phyloP scores from a whole-genome alignment of 2,329 filamentous ascomycete genomes.

The Fusarium tuaranense region DNA sequence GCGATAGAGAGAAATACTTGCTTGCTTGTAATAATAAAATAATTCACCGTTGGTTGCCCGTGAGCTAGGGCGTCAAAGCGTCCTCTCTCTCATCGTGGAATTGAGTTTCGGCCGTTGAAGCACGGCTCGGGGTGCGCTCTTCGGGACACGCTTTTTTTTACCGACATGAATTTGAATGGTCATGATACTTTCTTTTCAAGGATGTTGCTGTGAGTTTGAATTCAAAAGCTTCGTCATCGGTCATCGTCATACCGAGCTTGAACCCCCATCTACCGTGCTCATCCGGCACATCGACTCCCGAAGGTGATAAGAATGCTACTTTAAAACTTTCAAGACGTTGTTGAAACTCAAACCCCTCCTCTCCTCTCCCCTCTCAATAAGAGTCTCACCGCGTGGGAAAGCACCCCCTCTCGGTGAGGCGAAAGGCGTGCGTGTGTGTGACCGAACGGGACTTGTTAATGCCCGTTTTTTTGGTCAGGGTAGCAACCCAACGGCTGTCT shows the following conservation, averaged over 20 bases:
- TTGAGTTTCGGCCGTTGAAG: slow-evolving; percentile 1
- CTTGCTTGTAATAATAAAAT: background rate
- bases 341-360: slow-evolving; percentile 1
- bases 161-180: background rate
- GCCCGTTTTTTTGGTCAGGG: background rate
- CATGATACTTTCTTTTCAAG: background rate
- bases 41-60: background rate
- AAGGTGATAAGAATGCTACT: background rate
- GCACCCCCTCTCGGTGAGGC: background rate
- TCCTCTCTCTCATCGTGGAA: background rate
- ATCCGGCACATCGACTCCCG: background rate
- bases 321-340: background rate
- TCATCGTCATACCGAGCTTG: background rate
- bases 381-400: background rate
- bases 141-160: background rate
- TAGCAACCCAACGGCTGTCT: slow-evolving; percentile 18
- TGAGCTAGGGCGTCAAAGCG: slow-evolving; percentile 1
- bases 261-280: background rate
- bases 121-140: background rate
- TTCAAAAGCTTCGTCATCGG: background rate
- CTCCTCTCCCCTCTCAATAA: background rate
- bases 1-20: background rate
- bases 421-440: background rate
- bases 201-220: background rate
- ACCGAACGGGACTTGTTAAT: background rate